Conservation (phyloP, 2,329 filamentous ascomycete species). For the Calonectria honghensis region DNA sequence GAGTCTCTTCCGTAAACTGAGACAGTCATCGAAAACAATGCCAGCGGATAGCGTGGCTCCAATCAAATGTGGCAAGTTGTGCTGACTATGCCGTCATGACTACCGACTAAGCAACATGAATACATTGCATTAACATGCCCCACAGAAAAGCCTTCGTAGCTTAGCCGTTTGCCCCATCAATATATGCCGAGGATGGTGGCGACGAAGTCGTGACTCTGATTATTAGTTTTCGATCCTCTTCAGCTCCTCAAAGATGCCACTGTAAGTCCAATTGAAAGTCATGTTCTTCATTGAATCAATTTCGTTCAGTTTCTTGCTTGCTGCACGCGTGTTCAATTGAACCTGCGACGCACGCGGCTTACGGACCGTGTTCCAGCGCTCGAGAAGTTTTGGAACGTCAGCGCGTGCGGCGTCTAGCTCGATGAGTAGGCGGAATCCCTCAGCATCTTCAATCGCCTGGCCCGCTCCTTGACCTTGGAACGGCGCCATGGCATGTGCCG, state of each 20-base stretch:
- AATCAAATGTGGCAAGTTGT: background rate
- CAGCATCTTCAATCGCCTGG: conserved; percentile 12
- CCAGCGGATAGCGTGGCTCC: background rate
- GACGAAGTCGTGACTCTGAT: background rate
- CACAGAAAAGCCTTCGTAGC: background rate
- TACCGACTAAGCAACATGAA: background rate
- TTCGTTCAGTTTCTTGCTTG: conserved; percentile 4
- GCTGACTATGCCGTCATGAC: background rate
- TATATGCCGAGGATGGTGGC: background rate
- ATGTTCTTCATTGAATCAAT: conserved; percentile 12
- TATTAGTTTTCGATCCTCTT: background rate
- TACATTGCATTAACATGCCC: background rate
- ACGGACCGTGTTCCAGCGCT: background rate
- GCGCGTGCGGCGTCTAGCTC: background rate
- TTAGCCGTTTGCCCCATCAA: background rate
- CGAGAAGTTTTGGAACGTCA: background rate
- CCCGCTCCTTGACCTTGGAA: conserved; percentile 13
- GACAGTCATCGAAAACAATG: background rate
- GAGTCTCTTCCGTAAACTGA: background rate
- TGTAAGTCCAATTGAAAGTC: conserved; percentile 8
- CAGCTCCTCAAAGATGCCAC: background rate
- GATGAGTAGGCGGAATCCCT: conserved; percentile 10
- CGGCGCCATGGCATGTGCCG: conserved; percentile 9
- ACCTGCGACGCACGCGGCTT: conserved; percentile 12
- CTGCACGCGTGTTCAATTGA: background rate